These are phyloP conservation scores for Straminergon stramineum DNA, from an alignment of 225 moss, liverwort and hornwort species.

Conservation along the genomic window DNA sequence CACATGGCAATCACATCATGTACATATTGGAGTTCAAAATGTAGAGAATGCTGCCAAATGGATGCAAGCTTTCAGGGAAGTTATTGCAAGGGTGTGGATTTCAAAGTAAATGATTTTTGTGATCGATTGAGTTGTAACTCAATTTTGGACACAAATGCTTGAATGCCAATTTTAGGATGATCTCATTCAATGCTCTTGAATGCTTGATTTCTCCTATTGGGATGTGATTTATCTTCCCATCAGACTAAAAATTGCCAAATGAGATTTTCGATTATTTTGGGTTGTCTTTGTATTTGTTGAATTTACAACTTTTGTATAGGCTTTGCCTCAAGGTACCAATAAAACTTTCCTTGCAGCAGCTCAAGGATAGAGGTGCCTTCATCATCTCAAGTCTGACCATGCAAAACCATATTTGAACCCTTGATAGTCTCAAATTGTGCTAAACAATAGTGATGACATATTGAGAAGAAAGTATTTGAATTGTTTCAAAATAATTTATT, in stretches of 20 bases:
- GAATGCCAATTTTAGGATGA: neutral
- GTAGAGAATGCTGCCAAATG: constrained; percentile 82
- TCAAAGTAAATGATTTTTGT: neutral
- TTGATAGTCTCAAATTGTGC: neutral
- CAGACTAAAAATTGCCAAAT: neutral
- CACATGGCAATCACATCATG: neutral
- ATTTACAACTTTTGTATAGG: constrained; percentile 9
- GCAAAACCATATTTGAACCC: neutral
- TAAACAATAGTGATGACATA: neutral
- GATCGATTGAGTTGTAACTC: neutral
- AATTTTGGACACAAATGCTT: neutral
- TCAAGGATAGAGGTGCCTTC: constrained; percentile 27
- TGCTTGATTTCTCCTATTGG: neutral
- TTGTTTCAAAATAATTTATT: neutral
- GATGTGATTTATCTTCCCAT: neutral
- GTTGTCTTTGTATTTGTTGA: neutral
- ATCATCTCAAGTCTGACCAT: constrained; percentile 25
- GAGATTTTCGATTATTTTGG: neutral
- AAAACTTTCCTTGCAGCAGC: constrained; percentile 25
- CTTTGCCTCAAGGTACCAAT: constrained; percentile 17
- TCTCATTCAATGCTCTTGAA: neutral
- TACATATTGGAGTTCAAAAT: constrained; percentile 75
- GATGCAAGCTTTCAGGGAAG: constrained; percentile 77
- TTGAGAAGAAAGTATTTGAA: neutral
- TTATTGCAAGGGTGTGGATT: constrained; percentile 42